These are phyloP conservation scores for Arthroderma sp. DNA, from an alignment of 2,329 filamentous ascomycete genomes.

Conservation along the genomic window DNA sequence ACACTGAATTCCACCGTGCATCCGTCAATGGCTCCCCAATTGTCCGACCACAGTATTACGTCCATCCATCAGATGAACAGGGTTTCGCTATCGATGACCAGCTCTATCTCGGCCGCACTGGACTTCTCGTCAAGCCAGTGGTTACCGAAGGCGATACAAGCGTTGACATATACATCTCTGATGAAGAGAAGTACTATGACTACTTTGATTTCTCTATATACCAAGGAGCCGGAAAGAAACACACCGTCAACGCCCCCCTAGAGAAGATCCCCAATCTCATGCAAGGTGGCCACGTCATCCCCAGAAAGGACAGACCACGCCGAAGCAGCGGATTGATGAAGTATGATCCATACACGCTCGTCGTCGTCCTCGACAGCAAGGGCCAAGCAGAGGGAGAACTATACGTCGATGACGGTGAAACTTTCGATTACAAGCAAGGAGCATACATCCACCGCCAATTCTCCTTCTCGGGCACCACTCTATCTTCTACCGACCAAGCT, in stretches of 20 bases:
- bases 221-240: constrained; percentile 55
- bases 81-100: constrained; percentile 90
- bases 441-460: constrained; percentile 83
- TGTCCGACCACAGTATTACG: constrained; percentile 83
- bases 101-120: constrained; percentile 78
- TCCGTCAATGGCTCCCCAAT: constrained; percentile 74
- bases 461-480: constrained; percentile 45
- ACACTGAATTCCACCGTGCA: constrained; percentile 90
- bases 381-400: constrained; percentile 68
- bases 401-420: constrained; percentile 89
- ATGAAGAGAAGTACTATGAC: constrained; percentile 83
- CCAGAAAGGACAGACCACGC: constrained; percentile 75
- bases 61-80: constrained; percentile 70
- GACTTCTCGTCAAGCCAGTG: constrained; percentile 85
- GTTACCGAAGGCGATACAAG: constrained; percentile 61
- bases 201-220: constrained; percentile 81
- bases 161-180: constrained; percentile 74
- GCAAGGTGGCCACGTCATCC: constrained; percentile 84
- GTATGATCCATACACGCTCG: constrained; percentile 87
- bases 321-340: constrained; percentile 81
- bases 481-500: constrained; percentile 60
- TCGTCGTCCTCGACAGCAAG: constrained; percentile 57
- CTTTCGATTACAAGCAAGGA: constrained; percentile 73
- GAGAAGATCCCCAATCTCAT: constrained; percentile 83
- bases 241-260: constrained; percentile 63